Evolutionary conservation across 2,329 filamentous ascomycete species (phyloP), one percentile per base, ranked within the genome.

Genomic region (Xylaria hypoxylon): DNA sequence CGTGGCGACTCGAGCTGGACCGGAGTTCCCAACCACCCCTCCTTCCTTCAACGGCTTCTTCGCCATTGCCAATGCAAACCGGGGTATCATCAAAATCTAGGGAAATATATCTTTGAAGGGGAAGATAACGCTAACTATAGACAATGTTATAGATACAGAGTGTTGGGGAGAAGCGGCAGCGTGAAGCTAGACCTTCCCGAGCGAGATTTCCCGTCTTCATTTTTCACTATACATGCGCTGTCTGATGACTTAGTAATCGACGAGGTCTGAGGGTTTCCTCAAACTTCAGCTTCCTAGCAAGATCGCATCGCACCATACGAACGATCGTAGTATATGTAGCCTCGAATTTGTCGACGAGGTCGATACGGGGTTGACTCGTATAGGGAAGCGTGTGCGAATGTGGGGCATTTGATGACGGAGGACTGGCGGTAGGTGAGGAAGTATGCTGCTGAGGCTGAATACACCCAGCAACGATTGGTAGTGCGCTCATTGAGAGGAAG

Each of bases 1-100:
- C 2, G 26, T 26, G 24, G 52, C 31, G 50, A 42, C 52, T 53
- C 26, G 28, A 50, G 11, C 28, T 64, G 10, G 58, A 55, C 57
- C 57, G 11, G 53, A 57, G 31, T 56, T 19, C 53, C 40, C 35
- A 26, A 31, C 35, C 28, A 42, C 57, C 53, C n/a, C 38, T 48
- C 35, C 35, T 55, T 53, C 47, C 47, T 24, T 45, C 33, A 13
- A 59, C 44, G n/a, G 26, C 53, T n/a, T 56, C 28, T 38, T 31
- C 17, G 15, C 33, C 28, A 40, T 45, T 13, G 6, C 47, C 8
- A 59, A 38, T 44, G 4, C 8, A 59, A 28, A 45, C 19, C 47
- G 15, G 65, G 66, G 65, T 67, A 67, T 67, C 62, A 62, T 65
- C 11, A 24, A 22, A 50, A 13, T 19, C 45, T 57, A 51, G 24